Base-by-base conservation (phyloP, 2,329 filamentous ascomycete genomes). In the Coniosporium tulheliwenetii region DNA sequence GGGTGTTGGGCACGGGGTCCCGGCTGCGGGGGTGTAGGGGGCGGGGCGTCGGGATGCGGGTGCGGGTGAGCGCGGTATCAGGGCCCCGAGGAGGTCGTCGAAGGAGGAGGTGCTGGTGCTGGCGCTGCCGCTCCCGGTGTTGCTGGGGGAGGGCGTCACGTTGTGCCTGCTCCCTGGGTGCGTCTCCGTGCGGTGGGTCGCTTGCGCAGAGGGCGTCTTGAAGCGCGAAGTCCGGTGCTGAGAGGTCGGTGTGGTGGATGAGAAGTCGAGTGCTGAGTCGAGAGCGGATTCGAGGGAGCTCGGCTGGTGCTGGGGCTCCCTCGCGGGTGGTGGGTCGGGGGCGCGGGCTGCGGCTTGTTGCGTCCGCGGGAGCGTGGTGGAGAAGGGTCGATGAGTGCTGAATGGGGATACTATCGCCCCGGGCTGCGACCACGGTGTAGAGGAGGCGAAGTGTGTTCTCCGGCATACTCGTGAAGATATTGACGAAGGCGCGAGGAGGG, bases 261-360 rank as follows among this genome's bases (percentile, higher is more conserved):
- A 45, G 44, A 49, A 41, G 41, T 56, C 52, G 26, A 59, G 50
- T 10, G 48, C 44, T 29, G 36, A 32, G 45, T 58, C 52, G 41
- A 57, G 12, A n/a, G 37, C 34, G 12, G 34, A 37, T 29, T 44
- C 37, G 16, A 13, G 15, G 16, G 39, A 34, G 31, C 32, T 15
- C 29, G 40, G 41, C 3, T 44, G 30, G 16, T 42, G 36, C 40
- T 55, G 50, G n/a, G 26, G 13, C 13, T 19, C 19, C 19, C 19
- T 26, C 19, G 19, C 7, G 10, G 8, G n/a, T 39, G 38, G 41
- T 13, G 40, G 29, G 30, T 33, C 38, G 35, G 37, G 32, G 32
- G 29, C 30, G n/a, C 45, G 36, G 29, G 39, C 42, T 26, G 40
- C 37, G 26, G 44, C 38, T 39, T 45, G 42, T 16, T 48, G 40